These are phyloP conservation scores for Prototheca cutis DNA, from an alignment of 163 green algal species.

Conservation along the genomic window DNA sequence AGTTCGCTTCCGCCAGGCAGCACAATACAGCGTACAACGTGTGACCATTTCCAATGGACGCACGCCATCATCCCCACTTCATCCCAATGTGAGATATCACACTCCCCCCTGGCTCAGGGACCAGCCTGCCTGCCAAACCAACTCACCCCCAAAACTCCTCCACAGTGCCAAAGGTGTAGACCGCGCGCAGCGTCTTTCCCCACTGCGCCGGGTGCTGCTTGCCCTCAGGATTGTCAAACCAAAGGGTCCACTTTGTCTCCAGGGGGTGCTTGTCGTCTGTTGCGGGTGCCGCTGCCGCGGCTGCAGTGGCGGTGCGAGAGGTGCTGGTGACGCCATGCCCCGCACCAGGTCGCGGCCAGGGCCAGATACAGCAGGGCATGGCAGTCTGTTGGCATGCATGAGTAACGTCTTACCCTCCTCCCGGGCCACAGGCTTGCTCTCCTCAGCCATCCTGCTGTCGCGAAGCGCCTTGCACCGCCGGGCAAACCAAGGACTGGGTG, in stretches of 20 bases:
- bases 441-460: conserved; percentile 3
- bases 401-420: conserved; percentile 3
- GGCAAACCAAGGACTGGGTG: no score
- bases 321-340: no score
- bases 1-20: no score
- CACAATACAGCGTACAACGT: no score
- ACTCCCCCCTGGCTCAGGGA: neutral
- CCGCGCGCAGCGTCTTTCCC: conserved; percentile 75
- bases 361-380: neutral
- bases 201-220: conserved; percentile 77
- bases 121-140: no score
- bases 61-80: no score
- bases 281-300: conserved; percentile 1
- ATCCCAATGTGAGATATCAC: no score
- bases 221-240: conserved; percentile 89
- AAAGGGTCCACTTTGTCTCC: conserved; percentile 90
- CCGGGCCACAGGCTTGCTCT: neutral
- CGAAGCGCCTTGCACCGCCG: no score
- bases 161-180: conserved; percentile 97
- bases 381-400: neutral
- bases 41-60: no score
- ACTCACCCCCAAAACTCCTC: conserved; percentile 98
- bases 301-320: no score
- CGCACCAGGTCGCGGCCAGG: no score
- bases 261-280: conserved; percentile 64